phyloP scores from a whole-genome alignment of 1,284 basidiomycete species.

The Hypsizygus ulmarius region DNA sequence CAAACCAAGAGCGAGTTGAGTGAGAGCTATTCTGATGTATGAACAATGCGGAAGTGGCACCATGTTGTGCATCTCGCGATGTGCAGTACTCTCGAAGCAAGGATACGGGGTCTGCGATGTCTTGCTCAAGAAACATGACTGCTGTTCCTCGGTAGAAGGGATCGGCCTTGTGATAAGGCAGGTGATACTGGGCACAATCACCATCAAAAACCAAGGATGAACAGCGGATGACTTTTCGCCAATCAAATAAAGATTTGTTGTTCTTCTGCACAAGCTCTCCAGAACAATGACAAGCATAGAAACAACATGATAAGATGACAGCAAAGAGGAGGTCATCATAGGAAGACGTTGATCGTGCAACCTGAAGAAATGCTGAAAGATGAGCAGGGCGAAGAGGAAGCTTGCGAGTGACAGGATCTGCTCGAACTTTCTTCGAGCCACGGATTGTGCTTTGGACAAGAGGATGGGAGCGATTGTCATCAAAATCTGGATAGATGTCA shows the following conservation, averaged over 20 bases:
- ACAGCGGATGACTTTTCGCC: conserved; percentile 23
- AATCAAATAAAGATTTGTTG: conserved; percentile 16
- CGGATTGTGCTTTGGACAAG: conserved; percentile 2
- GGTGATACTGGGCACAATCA: conserved; percentile 16
- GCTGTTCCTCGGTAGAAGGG: conserved; percentile 22
- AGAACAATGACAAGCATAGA: conserved; percentile 25
- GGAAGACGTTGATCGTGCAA: not conserved
- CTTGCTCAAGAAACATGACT: conserved; percentile 17
- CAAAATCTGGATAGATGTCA: conserved; percentile 10
- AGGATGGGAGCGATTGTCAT: conserved; percentile 1
- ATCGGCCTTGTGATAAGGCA: conserved; percentile 22
- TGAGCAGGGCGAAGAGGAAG: conserved; percentile 20
- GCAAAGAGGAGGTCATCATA: conserved; percentile 27
- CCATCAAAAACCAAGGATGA: conserved; percentile 13
- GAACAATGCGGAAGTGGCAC: conserved; percentile 16
- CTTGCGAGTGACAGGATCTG: conserved; percentile 16
- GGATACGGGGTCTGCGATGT: conserved; percentile 18
- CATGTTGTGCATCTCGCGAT: conserved; percentile 17
- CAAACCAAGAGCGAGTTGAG: conserved; percentile 25
- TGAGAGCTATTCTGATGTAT: conserved; percentile 18
- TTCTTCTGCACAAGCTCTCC: conserved; percentile 23
- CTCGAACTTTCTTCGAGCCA: conserved; percentile 12
- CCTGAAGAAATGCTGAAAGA: conserved; percentile 15
- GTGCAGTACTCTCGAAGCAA: conserved; percentile 12
- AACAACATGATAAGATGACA: conserved; percentile 22